Evolutionary conservation across 2,329 filamentous ascomycete genomes (phyloP), one percentile per base, ranked within the genome.

Genomic region (Fusarium sulawesiense): DNA sequence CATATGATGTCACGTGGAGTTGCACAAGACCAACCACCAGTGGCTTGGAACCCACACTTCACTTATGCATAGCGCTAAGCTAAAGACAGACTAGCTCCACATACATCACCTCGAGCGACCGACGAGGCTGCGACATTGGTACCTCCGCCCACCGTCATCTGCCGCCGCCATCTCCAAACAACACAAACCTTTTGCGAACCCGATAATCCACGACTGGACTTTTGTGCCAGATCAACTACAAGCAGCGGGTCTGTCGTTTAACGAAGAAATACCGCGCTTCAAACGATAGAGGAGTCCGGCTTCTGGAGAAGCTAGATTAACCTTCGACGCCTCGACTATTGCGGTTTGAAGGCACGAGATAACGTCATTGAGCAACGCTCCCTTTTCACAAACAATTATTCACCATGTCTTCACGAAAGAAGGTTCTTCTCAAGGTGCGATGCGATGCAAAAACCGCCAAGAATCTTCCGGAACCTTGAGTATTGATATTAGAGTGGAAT

Each of bases 401-500:
- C 81, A 84, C 76, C 78, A 94, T 94, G 92, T 86, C 92, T 79
- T 91, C 91, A 76, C 87, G 91, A 81, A 96, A 95, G 91, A 96
- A 96, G 91, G 92, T 95, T 74, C 88, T 96, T 72, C 86, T 96
- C 80, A 96, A 96, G 91, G 93, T 95, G 85, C 73, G 66, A 55
- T 16, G 41, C 29, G 47, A 21, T 14, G 10, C 20, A 25, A 40
- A 34, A 13, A 14, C 20, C 27, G 20, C 41, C 23, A 23, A 34
- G 34, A 34, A 14, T 41, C 40, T 6, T 29, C 12, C 11, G 47
- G 25, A 32, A 42, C 18, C 14, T 30, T 18, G 40, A 58, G 46
- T 69, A 55, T 68, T 74, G 60, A 75, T 68, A 27, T 48, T 32
- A 47, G 42, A 58, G 60, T 30, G 54, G 55, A 71, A 47, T 77